Conservation (phyloP, 306 rosid species). For the Pachyrhizus erosus region DNA sequence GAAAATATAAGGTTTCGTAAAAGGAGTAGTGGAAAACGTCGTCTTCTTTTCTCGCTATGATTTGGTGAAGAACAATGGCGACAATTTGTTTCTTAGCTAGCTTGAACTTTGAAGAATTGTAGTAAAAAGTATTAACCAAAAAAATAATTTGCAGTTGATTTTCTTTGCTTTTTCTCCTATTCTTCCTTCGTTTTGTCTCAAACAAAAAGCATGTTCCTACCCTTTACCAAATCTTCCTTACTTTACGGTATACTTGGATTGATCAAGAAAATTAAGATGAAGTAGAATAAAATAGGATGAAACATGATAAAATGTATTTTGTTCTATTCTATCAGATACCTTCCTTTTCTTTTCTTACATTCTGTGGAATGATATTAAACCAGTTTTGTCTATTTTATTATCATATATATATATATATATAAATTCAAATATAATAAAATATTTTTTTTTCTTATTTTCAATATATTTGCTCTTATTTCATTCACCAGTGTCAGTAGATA, state of each 20-base stretch:
- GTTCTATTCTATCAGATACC: not conserved
- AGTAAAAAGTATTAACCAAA: constrained; percentile 18
- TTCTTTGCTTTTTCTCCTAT: not conserved
- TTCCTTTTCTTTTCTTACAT: too few species aligned
- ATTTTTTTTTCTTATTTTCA: too few species aligned
- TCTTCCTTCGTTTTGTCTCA: not conserved
- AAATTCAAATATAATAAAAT: too few species aligned
- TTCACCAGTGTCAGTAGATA: too few species aligned
- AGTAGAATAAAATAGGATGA: not conserved
- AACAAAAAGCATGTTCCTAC: not conserved
- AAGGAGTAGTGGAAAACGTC: not conserved
- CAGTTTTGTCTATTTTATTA: not conserved
- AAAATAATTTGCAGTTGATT: not conserved
- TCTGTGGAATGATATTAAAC: too few species aligned
- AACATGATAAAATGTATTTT: not conserved
- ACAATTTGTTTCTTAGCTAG: not conserved
- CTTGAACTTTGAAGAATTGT: not conserved
- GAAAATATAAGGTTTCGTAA: not conserved
- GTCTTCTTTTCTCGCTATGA: not conserved
- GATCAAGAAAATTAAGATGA: not conserved
- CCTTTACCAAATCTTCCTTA: not conserved
- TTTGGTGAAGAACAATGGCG: not conserved
- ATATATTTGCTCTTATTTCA: too few species aligned
- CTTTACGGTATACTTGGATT: not conserved
- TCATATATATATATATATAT: too few species aligned